A percentile compares a stretch with the other conserved stretches of the same genome.
Evolutionary conservation across 73 alveolate genomes (phyloP).

Genomic region (Paramecium caudatum): DNA sequence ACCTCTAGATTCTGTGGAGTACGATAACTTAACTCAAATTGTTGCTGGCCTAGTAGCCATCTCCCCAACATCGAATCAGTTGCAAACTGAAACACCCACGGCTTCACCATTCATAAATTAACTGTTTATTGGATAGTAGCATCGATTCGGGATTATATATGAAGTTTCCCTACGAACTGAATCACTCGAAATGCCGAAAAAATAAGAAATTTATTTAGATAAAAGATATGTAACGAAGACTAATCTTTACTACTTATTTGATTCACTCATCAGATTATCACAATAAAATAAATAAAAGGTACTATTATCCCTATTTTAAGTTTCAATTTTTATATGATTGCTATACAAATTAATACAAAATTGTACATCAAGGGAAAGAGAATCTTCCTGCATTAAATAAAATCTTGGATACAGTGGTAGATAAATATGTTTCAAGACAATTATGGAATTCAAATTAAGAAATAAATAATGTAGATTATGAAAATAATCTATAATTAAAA

Average conservation of each 20-base stretch:
- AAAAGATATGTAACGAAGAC: background rate
- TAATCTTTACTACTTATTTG: background rate
- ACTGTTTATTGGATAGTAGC: conserved; percentile 26
- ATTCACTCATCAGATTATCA: conserved; percentile 15
- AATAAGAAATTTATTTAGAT: conserved; percentile 21
- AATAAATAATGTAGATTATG: background rate
- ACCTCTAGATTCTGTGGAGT: conserved; percentile 41
- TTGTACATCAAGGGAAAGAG: background rate
- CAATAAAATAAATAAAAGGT: conserved; percentile 12
- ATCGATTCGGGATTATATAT: conserved; percentile 24
- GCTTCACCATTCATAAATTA: background rate
- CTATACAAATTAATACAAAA: conserved; percentile 21
- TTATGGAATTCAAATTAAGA: background rate
- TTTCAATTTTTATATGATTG: conserved; percentile 15
- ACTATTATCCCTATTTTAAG: background rate
- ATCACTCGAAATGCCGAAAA: background rate
- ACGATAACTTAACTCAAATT: background rate
- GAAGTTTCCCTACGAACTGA: conserved; percentile 24
- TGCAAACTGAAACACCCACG: conserved; percentile 19
- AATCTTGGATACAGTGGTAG: background rate
- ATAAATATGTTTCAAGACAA: conserved; percentile 14
- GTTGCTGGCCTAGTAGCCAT: conserved; percentile 38
- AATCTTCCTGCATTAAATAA: background rate
- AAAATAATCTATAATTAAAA: background rate
- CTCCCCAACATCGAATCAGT: conserved; percentile 24